Base-by-base conservation (phyloP, 495 filamentous ascomycete genomes). In the Trichoderma asperelloides region DNA sequence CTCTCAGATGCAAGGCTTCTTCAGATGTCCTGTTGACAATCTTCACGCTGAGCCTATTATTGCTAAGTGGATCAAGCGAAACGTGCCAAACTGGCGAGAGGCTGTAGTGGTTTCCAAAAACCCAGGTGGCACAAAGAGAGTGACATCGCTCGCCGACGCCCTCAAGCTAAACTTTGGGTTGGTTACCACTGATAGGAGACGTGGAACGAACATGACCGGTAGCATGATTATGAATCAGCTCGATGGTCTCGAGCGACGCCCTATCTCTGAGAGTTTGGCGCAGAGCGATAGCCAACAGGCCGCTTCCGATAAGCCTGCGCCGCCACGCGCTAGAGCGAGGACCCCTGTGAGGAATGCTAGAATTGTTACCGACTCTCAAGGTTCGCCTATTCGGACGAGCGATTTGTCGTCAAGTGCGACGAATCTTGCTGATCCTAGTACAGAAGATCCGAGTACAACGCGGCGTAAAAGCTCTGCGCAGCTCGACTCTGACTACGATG, bases 1-100 rank as follows among this genome's bases (percentile, higher is more conserved):
- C 67, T 93, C 92, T 12, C 95, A 98, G 79, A 97, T 97, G 90
- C 96, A 98, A 79, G 95, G 95, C 41, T 98, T 98, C 83, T 98
- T 98, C 83, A 91, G 89, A 70, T 96, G 95, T 72, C 96, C 95
- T 12, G 95, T 98, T 63, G 95, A 98, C 78, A 97, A 98, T 75
- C 88, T 98, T 41, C 90, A 97, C 72, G 95, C 96, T 23, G 95
- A 98, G 77, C 95, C 95, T 5, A 84, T 97, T 71, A 93, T 98
- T 74, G 95, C 96, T 49, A 89, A 93, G 67, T 98, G 95, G 96
- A 95, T 98, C 73, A 86, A 88, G 68, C 85, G 89, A 77, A 94
- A 97, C 72, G 89, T 98, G 23, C 79, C 84, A 18, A 85, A 89
- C 64, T 98, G 95, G 95, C 87, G 82, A 66, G 90, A 96, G 65